phyloP scores from a whole-genome alignment of 148 eudicot genomes.

The Nepenthes gracilis region DNA sequence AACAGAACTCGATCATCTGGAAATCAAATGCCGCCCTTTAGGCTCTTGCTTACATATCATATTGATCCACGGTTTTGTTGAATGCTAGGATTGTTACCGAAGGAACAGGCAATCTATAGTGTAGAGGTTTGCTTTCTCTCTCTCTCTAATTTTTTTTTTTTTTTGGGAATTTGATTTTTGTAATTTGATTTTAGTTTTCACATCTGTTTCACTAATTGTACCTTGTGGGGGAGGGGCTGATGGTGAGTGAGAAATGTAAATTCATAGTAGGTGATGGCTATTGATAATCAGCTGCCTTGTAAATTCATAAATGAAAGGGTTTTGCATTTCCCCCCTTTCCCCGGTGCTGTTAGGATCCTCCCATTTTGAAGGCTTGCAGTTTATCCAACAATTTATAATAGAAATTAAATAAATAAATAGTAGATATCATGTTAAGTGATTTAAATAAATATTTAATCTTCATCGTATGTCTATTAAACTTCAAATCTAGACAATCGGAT shows the following conservation, averaged over 20 bases:
- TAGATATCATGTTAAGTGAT: no score
- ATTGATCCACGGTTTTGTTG: neutral
- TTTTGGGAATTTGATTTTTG: slow-evolving; percentile 14
- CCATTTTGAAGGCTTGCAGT: no score
- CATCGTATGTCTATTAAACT: no score
- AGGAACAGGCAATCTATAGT: slow-evolving; percentile 1
- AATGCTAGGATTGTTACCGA: slow-evolving; percentile 9
- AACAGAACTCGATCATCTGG: slow-evolving; percentile 12
- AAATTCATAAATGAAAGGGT: slow-evolving; percentile 8
- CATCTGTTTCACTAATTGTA: slow-evolving; percentile 5
- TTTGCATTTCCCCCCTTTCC: no score
- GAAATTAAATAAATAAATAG: no score
- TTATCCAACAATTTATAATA: no score
- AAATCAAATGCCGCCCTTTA: slow-evolving; percentile 6
- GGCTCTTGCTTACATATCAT: slow-evolving; percentile 2
- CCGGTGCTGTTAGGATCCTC: no score
- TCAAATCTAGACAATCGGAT: no score
- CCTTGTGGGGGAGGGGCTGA: slow-evolving; percentile 23
- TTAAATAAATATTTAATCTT: no score
- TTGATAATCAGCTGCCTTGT: slow-evolving; percentile 8
- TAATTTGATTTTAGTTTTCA: slow-evolving; percentile 18
- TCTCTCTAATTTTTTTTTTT: slow-evolving; percentile 10
- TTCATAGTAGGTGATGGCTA: slow-evolving; percentile 18
- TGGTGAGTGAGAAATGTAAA: slow-evolving; percentile 53
- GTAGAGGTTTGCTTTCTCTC: slow-evolving; percentile 13